These are phyloP conservation scores for Entrophospora sp. DNA, from an alignment of 192 early-diverging fungal genomes.

Conservation along the genomic window DNA sequence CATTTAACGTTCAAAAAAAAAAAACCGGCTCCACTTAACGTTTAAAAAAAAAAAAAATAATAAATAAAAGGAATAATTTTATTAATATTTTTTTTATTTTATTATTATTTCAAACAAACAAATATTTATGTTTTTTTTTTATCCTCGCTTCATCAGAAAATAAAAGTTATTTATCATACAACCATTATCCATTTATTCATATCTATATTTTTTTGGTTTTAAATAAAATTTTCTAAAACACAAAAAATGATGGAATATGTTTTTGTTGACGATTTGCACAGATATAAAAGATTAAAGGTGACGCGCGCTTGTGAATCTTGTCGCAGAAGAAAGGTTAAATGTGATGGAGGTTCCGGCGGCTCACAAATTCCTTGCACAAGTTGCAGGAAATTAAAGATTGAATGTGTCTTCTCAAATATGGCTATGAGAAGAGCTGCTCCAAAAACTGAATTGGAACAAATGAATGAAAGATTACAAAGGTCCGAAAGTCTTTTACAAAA, in stretches of 20 bases:
- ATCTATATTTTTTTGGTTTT: too few relatives aligned
- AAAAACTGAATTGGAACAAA: constrained; percentile 7
- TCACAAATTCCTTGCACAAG: constrained; percentile 21
- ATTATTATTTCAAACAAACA: too few relatives aligned
- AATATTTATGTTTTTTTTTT: too few relatives aligned
- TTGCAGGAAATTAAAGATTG: constrained; percentile 5
- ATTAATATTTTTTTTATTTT: too few relatives aligned
- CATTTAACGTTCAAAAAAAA: too few relatives aligned
- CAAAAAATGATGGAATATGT: constrained; percentile 12
- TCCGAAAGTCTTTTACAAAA: constrained; percentile 1
- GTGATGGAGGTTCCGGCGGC: constrained; percentile 48
- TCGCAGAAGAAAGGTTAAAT: constrained; percentile 58
- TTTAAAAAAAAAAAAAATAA: too few relatives aligned
- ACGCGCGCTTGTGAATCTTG: constrained; percentile 47
- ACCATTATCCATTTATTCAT: too few relatives aligned
- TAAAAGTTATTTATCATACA: too few relatives aligned
- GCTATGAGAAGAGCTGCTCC: not conserved
- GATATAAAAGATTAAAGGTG: constrained; percentile 15
- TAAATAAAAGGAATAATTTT: too few relatives aligned
- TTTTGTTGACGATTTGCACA: constrained; percentile 6
- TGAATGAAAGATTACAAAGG: not conserved
- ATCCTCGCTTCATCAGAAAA: too few relatives aligned
- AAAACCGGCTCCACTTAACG: too few relatives aligned
- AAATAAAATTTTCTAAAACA: too few relatives aligned
- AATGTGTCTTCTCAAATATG: constrained; percentile 8